phyloP scores from a whole-genome alignment of 148 eudicot genomes.

The Oxyria digyna region DNA sequence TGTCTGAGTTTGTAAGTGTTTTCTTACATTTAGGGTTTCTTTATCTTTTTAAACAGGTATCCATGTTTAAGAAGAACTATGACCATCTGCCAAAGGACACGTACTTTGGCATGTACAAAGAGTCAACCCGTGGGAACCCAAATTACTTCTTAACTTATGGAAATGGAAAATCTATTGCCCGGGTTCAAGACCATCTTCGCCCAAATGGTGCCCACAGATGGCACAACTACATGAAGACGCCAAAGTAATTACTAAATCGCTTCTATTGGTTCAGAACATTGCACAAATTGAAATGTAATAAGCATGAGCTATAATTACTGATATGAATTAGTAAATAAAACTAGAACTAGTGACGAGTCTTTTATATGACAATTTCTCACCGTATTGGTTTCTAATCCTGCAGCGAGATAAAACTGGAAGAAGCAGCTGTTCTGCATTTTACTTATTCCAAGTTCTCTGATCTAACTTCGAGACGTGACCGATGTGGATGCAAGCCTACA shows the following conservation, averaged over 20 bases:
- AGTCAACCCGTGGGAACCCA: constrained; percentile 82
- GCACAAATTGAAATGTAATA: background rate
- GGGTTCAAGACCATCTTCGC: constrained; percentile 73
- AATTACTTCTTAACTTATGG: constrained; percentile 85
- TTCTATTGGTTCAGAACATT: background rate
- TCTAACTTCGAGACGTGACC: constrained; percentile 86
- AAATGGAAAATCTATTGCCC: constrained; percentile 72
- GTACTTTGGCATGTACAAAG: constrained; percentile 84
- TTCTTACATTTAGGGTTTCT: background rate
- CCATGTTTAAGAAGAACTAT: constrained; percentile 91
- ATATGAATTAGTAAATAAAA: background rate
- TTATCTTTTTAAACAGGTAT: constrained; percentile 27
- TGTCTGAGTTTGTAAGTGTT: background rate
- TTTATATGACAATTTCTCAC: background rate
- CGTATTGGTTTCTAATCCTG: constrained; percentile 10
- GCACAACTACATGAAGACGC: constrained; percentile 88
- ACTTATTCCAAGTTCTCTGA: constrained; percentile 85
- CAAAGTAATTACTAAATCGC: constrained; percentile 40
- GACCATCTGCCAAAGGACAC: constrained; percentile 84
- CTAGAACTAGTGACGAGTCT: too few relatives aligned
- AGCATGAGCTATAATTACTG: too few relatives aligned
- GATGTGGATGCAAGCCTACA: constrained; percentile 96
- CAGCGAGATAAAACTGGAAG: constrained; percentile 80
- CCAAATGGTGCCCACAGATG: constrained; percentile 91
- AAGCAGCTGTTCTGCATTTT: constrained; percentile 88